Evolutionary conservation across 2,329 filamentous ascomycete species (phyloP), one percentile per base, ranked within the genome.

Genomic region (Cryphonectria parasitica): DNA sequence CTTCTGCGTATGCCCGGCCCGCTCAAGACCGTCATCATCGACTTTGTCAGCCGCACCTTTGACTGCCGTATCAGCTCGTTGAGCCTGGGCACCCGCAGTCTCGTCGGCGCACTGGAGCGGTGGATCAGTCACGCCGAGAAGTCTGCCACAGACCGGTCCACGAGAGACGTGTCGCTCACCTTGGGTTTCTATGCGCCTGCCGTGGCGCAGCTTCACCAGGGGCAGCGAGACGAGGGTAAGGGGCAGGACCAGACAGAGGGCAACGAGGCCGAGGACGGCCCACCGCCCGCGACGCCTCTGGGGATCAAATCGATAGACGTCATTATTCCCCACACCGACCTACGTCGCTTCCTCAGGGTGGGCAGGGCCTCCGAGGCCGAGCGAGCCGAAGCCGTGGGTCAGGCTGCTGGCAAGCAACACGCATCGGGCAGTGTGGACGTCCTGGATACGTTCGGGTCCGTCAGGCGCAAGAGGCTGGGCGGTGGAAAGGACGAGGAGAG

Each of bases 11-110:
- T 89, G 85, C 87, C 88, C 0, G 78, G 83, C 4, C 78, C 86
- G 2, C 78, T 89, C 0, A 87, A 87, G 73, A 71, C 79, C 2
- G 78, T 86, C 28, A 74, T 89, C 0, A 72, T 81, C n/a, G 82
- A 84, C 31, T 90, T 89, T 76, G 78, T 90, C 15, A 80, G 83
- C 3, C 82, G 78, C 58, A 83, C 83, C 0, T 89, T 89, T 73
- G 88, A 90, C 78, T 88, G 86, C 72, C 86, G 86, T 39, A 82
- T 89, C 61, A 84, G 81, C 68, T 79, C 84, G 4, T 77, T 89
- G 58, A 80, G 80, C 0, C 76, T 89, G 2, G 84, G 85, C 7
- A 87, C 86, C 8, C 81, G 80, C 61, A 86, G 84, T 1, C 79
- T 90, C 0, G 78, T 88, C 1, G 75, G 76, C 4, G 79, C 82